A percentile compares a stretch with the other conserved stretches of the same genome.
These are phyloP conservation scores for Backusella circina DNA, from an alignment of 192 early-diverging fungal species.

Conservation along the genomic window DNA sequence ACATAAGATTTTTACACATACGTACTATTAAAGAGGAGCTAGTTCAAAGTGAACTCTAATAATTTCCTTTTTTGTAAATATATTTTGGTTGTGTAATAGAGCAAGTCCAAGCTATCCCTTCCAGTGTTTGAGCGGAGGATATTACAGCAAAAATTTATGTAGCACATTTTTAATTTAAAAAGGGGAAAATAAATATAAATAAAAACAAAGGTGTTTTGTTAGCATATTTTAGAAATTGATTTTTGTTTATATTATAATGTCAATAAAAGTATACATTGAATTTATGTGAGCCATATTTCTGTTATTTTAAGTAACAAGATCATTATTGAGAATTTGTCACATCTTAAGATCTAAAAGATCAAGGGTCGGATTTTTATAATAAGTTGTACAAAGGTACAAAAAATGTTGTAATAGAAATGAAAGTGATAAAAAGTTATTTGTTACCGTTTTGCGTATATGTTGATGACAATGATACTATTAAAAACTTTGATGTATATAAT, in stretches of 20 bases:
- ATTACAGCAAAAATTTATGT: neutral
- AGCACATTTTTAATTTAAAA: neutral
- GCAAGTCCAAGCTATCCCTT: neutral
- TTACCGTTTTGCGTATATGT: neutral
- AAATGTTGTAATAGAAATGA: neutral
- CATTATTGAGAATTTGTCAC: neutral
- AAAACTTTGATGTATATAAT: neutral
- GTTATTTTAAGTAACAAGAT: neutral
- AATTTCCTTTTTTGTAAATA: too few relatives aligned
- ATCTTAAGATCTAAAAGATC: neutral
- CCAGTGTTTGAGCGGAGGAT: neutral
- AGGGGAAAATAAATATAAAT: neutral
- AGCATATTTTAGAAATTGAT: neutral
- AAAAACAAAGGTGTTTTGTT: neutral
- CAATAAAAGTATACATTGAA: neutral
- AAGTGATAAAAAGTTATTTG: neutral
- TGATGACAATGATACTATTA: neutral
- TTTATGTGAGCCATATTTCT: neutral
- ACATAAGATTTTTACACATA: too few relatives aligned
- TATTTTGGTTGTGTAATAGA: slow-evolving; percentile 36
- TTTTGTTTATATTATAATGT: neutral
- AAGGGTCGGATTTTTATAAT: neutral
- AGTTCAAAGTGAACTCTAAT: too few relatives aligned
- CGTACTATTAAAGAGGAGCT: too few relatives aligned
- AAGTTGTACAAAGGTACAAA: neutral